Evolutionary conservation across 352 stramenopile genomes (phyloP), one percentile per base, ranked within the genome.

Genomic region (Chrysophaeum taylorii): DNA sequence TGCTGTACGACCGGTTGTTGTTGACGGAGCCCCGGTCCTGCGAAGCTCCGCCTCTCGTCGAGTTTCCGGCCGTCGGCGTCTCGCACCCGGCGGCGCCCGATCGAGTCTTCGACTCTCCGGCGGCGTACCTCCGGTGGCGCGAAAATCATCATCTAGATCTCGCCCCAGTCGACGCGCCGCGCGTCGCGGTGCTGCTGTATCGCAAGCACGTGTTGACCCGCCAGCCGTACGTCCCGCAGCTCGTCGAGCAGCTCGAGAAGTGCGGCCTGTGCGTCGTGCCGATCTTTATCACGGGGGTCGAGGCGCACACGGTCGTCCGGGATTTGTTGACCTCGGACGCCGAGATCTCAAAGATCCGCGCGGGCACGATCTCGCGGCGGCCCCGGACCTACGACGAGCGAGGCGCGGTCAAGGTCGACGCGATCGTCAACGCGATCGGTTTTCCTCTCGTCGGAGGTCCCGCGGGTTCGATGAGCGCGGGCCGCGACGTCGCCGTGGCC

Each of bases 281-380:
- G 5, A 79, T 89, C 62, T 89, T 89, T 62, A 89, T 89, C 43
- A 89, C 87, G 68, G 83, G 83, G 18, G 83, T 89, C 0, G 83
- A 89, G 71, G 83, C 79, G 0, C 83, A 89, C 73, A 87, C 83
- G 0, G 84, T 89, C 52, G 83, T 89, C 36, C 61, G 83, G 41
- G 81, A 86, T 76, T 80, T 78, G 72, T 54, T 86, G 35, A 86
- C 81, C 29, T 79, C 74, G 16, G 25, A 61, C 42, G 43, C 81
- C 57, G 76, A 86, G 73, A 72, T 76, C 16, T 41, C 75, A 29
- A 70, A 73, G 45, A 73, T 80, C 0, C 25, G 48, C 35, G 60
- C 57, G 36, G 72, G 73, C 2, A 69, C 23, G 9, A 71, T 81
- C 50, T 33, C 50, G 25, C 36, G 75, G 1, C 76, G 75, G 45